Evolutionary conservation across 2,329 filamentous ascomycete genomes (phyloP), one percentile per base, ranked within the genome.

Genomic region (Xylaria sp.): DNA sequence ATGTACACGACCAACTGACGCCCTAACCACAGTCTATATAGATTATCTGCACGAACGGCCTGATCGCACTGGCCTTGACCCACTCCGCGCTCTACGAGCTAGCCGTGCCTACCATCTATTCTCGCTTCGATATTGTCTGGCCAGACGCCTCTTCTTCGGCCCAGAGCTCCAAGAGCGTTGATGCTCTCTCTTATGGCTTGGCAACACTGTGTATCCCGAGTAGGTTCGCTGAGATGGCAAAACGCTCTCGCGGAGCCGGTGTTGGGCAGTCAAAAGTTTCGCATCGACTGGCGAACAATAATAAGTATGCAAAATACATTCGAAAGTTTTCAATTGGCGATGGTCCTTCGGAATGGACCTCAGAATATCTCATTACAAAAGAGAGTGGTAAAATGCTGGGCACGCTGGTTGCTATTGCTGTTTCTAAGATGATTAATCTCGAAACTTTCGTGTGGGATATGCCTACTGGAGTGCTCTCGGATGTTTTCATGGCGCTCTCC

Each of bases 371-470:
- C 69, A 92, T 95, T 73, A 90, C 87, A 2, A 94, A 94, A 78
- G 92, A 95, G 76, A 89, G 90, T 63, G 93, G 93, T 2, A 96
- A 95, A 80, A 94, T 96, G 92, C 84, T 96, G n/a, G 92, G 92
- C 5, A 95, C 92, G 1, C 81, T 96, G 56, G 92, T 94, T 13
- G 91, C 92, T 10, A 81, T 94, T 70, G 91, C 92, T 13, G 84
- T 96, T n/a, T 89, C 90, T 49, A 90, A 91, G 69, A 96, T 96
- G 92, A 82, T 88, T 58, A 93, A 92, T 73, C 83, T 96, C 44
- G 92, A 96, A 78, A 89, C 89, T 0, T 96, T 96, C 74, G 84
- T 92, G 2, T 96, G 92, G 92, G 92, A 96, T 74, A 95, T 96
- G 92, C 92, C 92, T 0, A 96, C 92, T 0, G 93, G 92, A 1